Conservation (phyloP, 352 stramenopile species). For the Pythium folliculosum region DNA sequence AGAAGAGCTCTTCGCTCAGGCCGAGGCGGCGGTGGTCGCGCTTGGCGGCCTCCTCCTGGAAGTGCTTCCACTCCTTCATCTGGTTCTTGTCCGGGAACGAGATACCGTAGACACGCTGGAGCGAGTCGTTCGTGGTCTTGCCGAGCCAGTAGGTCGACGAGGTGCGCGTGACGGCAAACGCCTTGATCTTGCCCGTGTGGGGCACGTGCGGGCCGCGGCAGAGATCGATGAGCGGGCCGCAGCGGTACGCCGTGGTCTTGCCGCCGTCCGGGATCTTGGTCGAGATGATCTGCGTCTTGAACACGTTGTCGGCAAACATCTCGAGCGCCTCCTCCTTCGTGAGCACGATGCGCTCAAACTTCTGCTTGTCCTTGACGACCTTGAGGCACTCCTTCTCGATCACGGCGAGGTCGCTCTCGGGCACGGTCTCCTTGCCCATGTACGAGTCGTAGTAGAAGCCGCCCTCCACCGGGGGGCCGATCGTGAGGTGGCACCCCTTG, state of each 20-base stretch:
- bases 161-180: constrained; percentile 95
- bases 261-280: constrained; percentile 95
- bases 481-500: constrained; percentile 93
- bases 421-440: constrained; percentile 88
- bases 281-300: constrained; percentile 97
- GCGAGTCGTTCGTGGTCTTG: constrained; percentile 96
- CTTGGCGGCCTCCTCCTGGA: constrained; percentile 96
- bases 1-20: constrained; percentile 97
- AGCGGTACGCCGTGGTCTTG: constrained; percentile 97
- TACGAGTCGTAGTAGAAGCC: constrained; percentile 99
- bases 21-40: constrained; percentile 94
- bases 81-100: constrained; percentile 93
- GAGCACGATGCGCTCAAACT: constrained; percentile 94
- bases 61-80: constrained; percentile 85
- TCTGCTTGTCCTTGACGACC: constrained; percentile 94
- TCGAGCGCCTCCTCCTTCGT: constrained; percentile 93
- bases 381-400: constrained; percentile 93
- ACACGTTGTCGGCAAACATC: constrained; percentile 99
- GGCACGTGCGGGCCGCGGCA: constrained; percentile 96
- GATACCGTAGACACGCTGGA: constrained; percentile 97
- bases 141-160: constrained; percentile 97
- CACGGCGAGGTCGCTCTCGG: constrained; percentile 65
- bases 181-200: constrained; percentile 86
- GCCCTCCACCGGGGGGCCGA: constrained; percentile 94
- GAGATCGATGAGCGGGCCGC: constrained; percentile 97